phyloP scores from a whole-genome alignment of 192 early-diverging fungal genomes.

The Diversispora epigaea region DNA sequence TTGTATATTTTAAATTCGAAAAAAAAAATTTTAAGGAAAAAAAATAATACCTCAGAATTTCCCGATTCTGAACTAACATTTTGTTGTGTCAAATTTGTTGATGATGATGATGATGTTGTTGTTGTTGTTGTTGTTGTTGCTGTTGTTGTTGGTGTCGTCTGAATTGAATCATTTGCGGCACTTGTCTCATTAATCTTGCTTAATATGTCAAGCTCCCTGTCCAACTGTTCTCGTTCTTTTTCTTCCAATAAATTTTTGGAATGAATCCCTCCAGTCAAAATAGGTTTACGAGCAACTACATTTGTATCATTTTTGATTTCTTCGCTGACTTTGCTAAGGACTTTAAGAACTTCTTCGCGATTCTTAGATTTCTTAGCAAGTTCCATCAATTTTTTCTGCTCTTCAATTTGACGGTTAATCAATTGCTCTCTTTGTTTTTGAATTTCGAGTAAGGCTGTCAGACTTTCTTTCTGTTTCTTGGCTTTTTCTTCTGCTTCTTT shows the following conservation, averaged over 20 bases:
- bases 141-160: constrained; percentile 29
- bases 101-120: too few species aligned
- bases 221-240: constrained; percentile 50
- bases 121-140: constrained; percentile 31
- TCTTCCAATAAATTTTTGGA: constrained; percentile 41
- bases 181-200: constrained; percentile 25
- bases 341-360: constrained; percentile 49
- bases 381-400: constrained; percentile 60
- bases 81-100: too few species aligned
- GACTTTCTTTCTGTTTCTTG: constrained; percentile 52
- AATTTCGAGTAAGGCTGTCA: constrained; percentile 51
- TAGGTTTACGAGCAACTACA: constrained; percentile 36
- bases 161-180: constrained; percentile 1
- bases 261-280: constrained; percentile 39
- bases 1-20: neutral
- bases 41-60: constrained; percentile 54
- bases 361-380: constrained; percentile 45
- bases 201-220: constrained; percentile 54
- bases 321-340: constrained; percentile 49
- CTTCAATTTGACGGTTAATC: constrained; percentile 61
- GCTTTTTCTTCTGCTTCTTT: constrained; percentile 49
- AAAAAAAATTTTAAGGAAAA: neutral
- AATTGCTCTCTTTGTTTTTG: constrained; percentile 61
- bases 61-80: constrained; percentile 44
- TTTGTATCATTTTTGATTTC: constrained; percentile 41